Evolutionary conservation across 2,329 filamentous ascomycete genomes (phyloP).

Genomic region (Uncinocarpus reesii): DNA sequence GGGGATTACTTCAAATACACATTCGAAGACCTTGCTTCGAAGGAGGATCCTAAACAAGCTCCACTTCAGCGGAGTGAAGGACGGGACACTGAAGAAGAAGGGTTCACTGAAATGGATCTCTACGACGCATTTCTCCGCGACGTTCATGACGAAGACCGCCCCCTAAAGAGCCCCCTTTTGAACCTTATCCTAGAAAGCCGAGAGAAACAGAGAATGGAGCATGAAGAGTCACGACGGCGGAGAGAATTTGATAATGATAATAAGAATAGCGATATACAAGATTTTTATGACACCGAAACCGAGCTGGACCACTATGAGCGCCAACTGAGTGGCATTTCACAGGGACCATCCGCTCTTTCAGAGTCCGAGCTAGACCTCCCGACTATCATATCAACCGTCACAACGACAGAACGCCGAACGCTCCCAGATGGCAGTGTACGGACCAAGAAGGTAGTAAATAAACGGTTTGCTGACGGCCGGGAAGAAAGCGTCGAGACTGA

Average conservation of each 20-base stretch:
- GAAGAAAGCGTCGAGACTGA: conserved; percentile 48
- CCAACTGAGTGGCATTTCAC: background rate
- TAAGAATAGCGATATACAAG: conserved; percentile 5
- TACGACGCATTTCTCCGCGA: conserved; percentile 43
- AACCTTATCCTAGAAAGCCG: conserved; percentile 29
- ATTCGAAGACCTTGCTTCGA: background rate
- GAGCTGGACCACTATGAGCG: conserved; percentile 13
- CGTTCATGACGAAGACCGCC: conserved; percentile 26
- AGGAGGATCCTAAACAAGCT: conserved; percentile 17
- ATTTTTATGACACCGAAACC: conserved; percentile 1
- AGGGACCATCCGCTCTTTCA: background rate
- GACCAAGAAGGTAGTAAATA: conserved; percentile 48
- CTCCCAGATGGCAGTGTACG: conserved; percentile 49
- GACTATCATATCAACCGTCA: conserved; percentile 45
- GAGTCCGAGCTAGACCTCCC: background rate
- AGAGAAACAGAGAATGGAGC: conserved; percentile 20
- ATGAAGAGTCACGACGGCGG: conserved; percentile 16
- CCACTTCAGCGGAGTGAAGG: conserved; percentile 26
- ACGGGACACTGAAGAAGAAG: conserved; percentile 21
- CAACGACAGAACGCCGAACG: conserved; percentile 46
- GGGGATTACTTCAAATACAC: conserved; percentile 14
- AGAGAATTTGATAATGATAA: conserved; percentile 16
- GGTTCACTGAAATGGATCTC: conserved; percentile 43
- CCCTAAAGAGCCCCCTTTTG: conserved; percentile 29
- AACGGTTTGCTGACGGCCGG: conserved; percentile 49